Conservation (phyloP, 1,284 basidiomycete species). For the Kalmanozyma brasiliensis region DNA sequence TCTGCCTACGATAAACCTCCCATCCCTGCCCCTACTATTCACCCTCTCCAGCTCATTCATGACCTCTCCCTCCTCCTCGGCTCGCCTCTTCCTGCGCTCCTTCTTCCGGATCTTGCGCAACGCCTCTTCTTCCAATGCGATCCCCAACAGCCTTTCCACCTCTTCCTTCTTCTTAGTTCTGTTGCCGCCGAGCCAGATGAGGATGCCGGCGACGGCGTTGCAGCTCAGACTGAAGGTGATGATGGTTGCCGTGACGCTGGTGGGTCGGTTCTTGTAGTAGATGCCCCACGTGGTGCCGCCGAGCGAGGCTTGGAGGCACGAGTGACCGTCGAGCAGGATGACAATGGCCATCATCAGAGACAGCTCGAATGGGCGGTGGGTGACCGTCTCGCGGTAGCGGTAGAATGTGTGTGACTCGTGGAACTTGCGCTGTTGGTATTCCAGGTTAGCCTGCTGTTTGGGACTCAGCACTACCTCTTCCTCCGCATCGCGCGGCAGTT, state of each 20-base stretch:
- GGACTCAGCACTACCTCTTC: conserved; percentile 63
- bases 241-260: conserved; percentile 74
- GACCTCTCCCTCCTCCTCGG: conserved; percentile 4
- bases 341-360: conserved; percentile 48
- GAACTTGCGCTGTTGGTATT: conserved; percentile 65
- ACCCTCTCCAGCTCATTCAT: conserved; percentile 5
- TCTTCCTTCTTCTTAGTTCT: conserved; percentile 80
- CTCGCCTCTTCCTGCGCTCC: conserved; percentile 4
- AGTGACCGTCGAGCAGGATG: conserved; percentile 61
- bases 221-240: conserved; percentile 82
- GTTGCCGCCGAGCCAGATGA: conserved; percentile 82
- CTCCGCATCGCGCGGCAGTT: conserved; percentile 53
- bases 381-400: conserved; percentile 83
- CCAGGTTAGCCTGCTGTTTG: conserved; percentile 59
- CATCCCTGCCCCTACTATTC: background rate
- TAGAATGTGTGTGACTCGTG: conserved; percentile 76
- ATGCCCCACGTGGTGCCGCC: conserved; percentile 83
- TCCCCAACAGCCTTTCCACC: conserved; percentile 77
- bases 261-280: conserved; percentile 68
- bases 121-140: conserved; percentile 73
- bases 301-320: conserved; percentile 72
- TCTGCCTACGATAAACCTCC: conserved; percentile 1
- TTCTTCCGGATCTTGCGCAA: conserved; percentile 44
- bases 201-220: conserved; percentile 80
- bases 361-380: conserved; percentile 81